Evolutionary conservation across 1,284 basidiomycete species (phyloP).

Genomic region (Trichosporon coremiiforme): DNA sequence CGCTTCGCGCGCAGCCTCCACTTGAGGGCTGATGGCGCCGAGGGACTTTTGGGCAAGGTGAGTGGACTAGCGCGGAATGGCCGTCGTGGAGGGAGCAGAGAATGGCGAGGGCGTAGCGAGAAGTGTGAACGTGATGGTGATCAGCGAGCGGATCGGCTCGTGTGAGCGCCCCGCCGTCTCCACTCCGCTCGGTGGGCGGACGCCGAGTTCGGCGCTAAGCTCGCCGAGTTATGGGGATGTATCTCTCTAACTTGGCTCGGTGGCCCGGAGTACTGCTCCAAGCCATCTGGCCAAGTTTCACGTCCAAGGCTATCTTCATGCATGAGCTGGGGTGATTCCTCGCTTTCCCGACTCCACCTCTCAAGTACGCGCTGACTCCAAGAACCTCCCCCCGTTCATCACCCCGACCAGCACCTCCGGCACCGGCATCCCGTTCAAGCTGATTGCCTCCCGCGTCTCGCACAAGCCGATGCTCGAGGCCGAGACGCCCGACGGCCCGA

Average conservation of each 20-base stretch:
- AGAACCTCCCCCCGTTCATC: constrained; percentile 23
- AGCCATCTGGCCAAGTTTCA: not conserved
- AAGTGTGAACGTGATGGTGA: not conserved
- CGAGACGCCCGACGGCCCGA: constrained; percentile 19
- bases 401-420: not conserved
- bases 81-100: not conserved
- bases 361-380: not conserved
- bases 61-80: not conserved
- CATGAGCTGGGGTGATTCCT: not conserved
- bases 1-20: constrained; percentile 1
- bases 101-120: not conserved
- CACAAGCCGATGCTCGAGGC: constrained; percentile 30
- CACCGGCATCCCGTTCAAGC: constrained; percentile 22
- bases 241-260: not conserved
- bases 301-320: not conserved
- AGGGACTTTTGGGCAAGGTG: constrained; percentile 16
- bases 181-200: not conserved
- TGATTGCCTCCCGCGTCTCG: constrained; percentile 23
- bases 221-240: not conserved
- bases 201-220: no score
- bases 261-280: not conserved
- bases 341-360: not conserved
- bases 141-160: not conserved
- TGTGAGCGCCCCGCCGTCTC: not conserved
- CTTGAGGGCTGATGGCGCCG: constrained; percentile 7